These are phyloP conservation scores for Sporodiniella umbellata DNA, from an alignment of 371 early-diverging fungal species.

Conservation along the genomic window DNA sequence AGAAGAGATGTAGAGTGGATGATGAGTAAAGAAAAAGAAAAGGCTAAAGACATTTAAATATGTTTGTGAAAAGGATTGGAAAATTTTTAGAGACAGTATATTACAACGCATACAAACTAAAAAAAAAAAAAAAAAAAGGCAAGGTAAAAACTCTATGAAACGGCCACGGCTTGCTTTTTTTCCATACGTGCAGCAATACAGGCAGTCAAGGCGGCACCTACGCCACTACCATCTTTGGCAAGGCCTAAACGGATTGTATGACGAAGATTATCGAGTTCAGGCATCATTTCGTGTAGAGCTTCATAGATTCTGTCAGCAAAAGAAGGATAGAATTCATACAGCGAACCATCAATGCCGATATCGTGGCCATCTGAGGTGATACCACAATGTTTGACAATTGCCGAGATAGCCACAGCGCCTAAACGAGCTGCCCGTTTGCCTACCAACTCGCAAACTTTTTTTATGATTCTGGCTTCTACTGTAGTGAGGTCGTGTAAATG, in stretches of 20 bases:
- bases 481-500: constrained; percentile 63
- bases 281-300: constrained; percentile 58
- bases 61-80: too few species aligned
- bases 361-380: constrained; percentile 54
- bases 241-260: constrained; percentile 62
- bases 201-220: constrained; percentile 49
- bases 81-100: too few species aligned
- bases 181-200: constrained; percentile 46
- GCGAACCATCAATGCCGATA: constrained; percentile 92
- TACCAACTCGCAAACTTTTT: constrained; percentile 81
- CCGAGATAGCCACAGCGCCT: constrained; percentile 80
- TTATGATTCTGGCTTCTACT: constrained; percentile 78
- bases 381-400: constrained; percentile 70
- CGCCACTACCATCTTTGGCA: constrained; percentile 53
- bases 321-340: constrained; percentile 92
- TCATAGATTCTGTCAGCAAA: constrained; percentile 78
- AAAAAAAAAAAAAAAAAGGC: too few species aligned
- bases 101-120: too few species aligned
- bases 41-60: too few species aligned
- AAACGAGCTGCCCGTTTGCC: constrained; percentile 89
- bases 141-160: too few species aligned
- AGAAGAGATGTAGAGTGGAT: too few species aligned
- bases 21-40: too few species aligned
- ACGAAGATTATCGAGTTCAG: constrained; percentile 30
- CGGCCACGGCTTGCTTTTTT: neutral